phyloP scores from a whole-genome alignment of 768 basidiomycete genomes.

The Coprinopsis sp. region DNA sequence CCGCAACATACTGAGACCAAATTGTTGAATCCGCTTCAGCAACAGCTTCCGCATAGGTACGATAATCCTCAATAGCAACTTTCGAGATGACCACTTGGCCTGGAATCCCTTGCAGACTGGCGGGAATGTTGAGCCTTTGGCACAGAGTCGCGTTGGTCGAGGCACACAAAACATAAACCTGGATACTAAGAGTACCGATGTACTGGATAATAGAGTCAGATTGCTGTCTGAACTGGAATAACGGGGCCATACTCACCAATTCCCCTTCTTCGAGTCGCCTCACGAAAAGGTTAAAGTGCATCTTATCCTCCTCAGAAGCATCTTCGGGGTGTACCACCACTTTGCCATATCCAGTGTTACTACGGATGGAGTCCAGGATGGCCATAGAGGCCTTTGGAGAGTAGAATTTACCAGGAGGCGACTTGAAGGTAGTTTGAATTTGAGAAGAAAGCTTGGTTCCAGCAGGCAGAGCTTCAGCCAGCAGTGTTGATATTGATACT shows the following conservation, averaged over 20 bases:
- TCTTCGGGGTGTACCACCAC: slow-evolving; percentile 32
- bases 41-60: slow-evolving; percentile 54
- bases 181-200: slow-evolving; percentile 45
- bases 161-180: slow-evolving; percentile 56
- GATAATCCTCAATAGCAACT: slow-evolving; percentile 54
- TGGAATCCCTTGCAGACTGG: slow-evolving; percentile 38
- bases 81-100: slow-evolving; percentile 48
- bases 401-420: slow-evolving; percentile 62
- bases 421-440: slow-evolving; percentile 32
- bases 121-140: slow-evolving; percentile 48
- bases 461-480: slow-evolving; percentile 36
- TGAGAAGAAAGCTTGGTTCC: slow-evolving; percentile 32
- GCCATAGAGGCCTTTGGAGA: slow-evolving; percentile 37
- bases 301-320: slow-evolving; percentile 38
- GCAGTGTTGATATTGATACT: slow-evolving; percentile 44
- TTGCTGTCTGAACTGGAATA: not conserved
- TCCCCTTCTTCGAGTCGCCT: slow-evolving; percentile 48
- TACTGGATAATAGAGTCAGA: slow-evolving; percentile 36
- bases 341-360: slow-evolving; percentile 46
- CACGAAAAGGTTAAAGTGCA: slow-evolving; percentile 45
- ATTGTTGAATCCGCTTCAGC: slow-evolving; percentile 35
- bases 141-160: slow-evolving; percentile 42
- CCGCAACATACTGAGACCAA: slow-evolving; percentile 32
- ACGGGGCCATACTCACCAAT: slow-evolving; percentile 49
- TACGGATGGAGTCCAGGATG: slow-evolving; percentile 51